Percentiles rank a stretch among this genome's conserved stretches.
Evolutionary conservation across 1,284 basidiomycete genomes (phyloP).

Genomic region (Ceratobasidium sp.): DNA sequence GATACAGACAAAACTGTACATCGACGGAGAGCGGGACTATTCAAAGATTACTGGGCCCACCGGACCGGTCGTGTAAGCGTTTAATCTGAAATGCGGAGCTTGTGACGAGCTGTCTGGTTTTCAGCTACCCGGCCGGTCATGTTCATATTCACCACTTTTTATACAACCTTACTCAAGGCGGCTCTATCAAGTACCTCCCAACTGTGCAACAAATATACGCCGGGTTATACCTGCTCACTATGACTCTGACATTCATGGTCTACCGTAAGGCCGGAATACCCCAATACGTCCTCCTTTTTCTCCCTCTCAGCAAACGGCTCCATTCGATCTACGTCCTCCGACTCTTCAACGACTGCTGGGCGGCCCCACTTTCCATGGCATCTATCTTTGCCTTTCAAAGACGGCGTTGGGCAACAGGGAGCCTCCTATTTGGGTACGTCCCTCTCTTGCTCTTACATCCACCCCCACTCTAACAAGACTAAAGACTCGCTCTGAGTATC

Average conservation of each 20-base stretch:
- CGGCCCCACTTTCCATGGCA: conserved; percentile 68
- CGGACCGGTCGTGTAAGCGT: conserved; percentile 88
- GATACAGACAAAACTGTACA: conserved; percentile 82
- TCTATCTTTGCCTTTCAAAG: conserved; percentile 70
- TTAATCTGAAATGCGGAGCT: conserved; percentile 11
- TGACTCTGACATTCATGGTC: conserved; percentile 72
- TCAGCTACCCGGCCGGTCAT: conserved; percentile 94
- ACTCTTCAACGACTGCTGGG: conserved; percentile 96
- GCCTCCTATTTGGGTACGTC: conserved; percentile 77
- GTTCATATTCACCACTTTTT: conserved; percentile 86
- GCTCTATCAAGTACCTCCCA: conserved; percentile 51
- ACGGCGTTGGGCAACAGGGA: conserved; percentile 70
- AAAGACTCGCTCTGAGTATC: conserved; percentile 76
- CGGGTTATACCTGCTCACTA: conserved; percentile 73
- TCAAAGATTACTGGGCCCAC: conserved; percentile 88
- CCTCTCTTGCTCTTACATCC: conserved; percentile 16
- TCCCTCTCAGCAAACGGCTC: conserved; percentile 90
- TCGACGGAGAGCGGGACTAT: conserved; percentile 89
- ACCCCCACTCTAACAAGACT: conserved; percentile 22
- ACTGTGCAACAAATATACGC: conserved; percentile 78
- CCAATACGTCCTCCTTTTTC: conserved; percentile 80
- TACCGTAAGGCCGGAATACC: conserved; percentile 76
- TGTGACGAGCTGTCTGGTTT: not conserved
- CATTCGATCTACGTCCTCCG: conserved; percentile 94
- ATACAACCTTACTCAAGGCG: conserved; percentile 70